Conservation (phyloP, 148 eudicot genomes). For the Simmondsia chinensis region DNA sequence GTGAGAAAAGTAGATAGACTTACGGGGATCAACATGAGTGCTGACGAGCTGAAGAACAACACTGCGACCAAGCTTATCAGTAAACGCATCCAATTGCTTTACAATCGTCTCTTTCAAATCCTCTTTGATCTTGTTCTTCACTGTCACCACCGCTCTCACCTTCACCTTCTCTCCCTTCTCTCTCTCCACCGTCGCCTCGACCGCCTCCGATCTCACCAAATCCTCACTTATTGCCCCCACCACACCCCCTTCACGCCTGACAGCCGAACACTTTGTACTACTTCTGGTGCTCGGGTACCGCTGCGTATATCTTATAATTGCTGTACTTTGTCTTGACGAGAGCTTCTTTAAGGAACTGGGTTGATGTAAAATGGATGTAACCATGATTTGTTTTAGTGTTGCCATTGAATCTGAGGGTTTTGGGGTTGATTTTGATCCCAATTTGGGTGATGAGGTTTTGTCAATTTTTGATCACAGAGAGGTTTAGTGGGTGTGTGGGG, state of each 20-base stretch:
- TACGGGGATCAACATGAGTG: constrained; percentile 69
- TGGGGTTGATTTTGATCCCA: background rate
- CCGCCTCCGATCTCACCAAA: constrained; percentile 5
- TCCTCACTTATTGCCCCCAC: constrained; percentile 66
- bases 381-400: constrained; percentile 29
- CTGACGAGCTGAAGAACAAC: constrained; percentile 70
- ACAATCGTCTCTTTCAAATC: constrained; percentile 53
- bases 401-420: constrained; percentile 19
- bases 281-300: constrained; percentile 4
- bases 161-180: constrained; percentile 45
- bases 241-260: too few species aligned
- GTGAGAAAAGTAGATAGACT: constrained; percentile 13
- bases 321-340: constrained; percentile 14
- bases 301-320: constrained; percentile 3
- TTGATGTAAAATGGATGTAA: constrained; percentile 21
- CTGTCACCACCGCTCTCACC: constrained; percentile 77
- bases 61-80: constrained; percentile 61
- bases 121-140: constrained; percentile 76
- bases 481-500: background rate
- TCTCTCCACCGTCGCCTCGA: constrained; percentile 17
- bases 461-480: background rate
- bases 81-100: constrained; percentile 50
- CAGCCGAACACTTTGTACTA: constrained; percentile 6
- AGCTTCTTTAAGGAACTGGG: constrained; percentile 14
- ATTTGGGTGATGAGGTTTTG: background rate